Conservation (phyloP, 2,329 filamentous ascomycete genomes). For the Alternaria sp. region DNA sequence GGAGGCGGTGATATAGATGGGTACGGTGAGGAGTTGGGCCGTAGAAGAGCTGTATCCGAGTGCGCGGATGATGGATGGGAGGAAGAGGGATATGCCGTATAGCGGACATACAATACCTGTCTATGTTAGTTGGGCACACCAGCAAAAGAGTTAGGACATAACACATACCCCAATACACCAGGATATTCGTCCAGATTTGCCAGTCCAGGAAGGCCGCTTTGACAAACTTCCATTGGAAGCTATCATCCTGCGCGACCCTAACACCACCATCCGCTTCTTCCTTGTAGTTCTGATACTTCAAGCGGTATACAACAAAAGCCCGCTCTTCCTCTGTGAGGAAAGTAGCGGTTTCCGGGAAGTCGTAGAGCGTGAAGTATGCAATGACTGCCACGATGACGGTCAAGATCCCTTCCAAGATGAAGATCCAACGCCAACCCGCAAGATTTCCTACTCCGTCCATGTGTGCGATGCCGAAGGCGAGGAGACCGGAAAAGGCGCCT, state of each 20-base stretch:
- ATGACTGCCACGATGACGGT: slow-evolving; percentile 45
- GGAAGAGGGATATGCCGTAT: slow-evolving; percentile 47
- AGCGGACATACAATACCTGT: slow-evolving; percentile 48
- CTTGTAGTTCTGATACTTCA: slow-evolving; percentile 53
- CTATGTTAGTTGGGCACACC: slow-evolving; percentile 5
- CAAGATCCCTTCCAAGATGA: slow-evolving; percentile 46
- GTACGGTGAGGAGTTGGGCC: slow-evolving; percentile 53
- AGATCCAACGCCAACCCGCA: slow-evolving; percentile 44
- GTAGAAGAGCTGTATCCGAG: slow-evolving; percentile 50
- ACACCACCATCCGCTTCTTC: slow-evolving; percentile 63
- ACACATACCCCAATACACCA: slow-evolving; percentile 67
- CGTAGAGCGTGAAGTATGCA: slow-evolving; percentile 64
- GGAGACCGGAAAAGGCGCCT: slow-evolving; percentile 65
- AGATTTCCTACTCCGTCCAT: slow-evolving; percentile 61
- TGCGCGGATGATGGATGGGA: slow-evolving; percentile 57
- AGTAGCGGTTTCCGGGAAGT: slow-evolving; percentile 66
- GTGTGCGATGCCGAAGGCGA: slow-evolving; percentile 65
- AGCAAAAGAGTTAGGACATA: slow-evolving; percentile 1
- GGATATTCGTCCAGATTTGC: slow-evolving; percentile 59
- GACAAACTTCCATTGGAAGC: slow-evolving; percentile 67
- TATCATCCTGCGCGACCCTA: slow-evolving; percentile 71
- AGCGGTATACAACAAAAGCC: slow-evolving; percentile 64
- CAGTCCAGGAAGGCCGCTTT: slow-evolving; percentile 56
- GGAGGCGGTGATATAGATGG: slow-evolving; percentile 51
- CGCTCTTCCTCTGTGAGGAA: slow-evolving; percentile 63